These are phyloP conservation scores for Ajuga chamaepitys DNA, from an alignment of 257 asterid genomes.

Conservation along the genomic window DNA sequence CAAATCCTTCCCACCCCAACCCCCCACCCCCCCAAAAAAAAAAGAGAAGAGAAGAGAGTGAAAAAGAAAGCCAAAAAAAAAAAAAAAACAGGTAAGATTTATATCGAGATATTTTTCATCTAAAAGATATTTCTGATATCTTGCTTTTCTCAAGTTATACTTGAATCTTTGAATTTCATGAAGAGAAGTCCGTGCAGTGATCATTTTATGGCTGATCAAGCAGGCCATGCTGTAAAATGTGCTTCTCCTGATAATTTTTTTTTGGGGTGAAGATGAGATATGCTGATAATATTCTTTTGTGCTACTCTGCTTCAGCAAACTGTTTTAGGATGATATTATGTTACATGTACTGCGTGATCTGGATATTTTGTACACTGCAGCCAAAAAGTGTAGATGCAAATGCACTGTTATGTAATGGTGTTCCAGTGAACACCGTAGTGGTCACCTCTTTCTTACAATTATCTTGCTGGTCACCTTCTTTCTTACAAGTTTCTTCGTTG, in stretches of 20 bases:
- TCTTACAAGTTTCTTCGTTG: too few relatives aligned
- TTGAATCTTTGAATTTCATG: conserved; percentile 3
- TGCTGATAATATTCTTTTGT: not conserved
- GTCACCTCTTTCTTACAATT: not conserved
- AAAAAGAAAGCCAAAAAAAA: not conserved
- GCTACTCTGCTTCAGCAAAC: not conserved
- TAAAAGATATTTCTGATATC: not conserved
- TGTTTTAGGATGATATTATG: not conserved
- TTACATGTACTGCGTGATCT: conserved; percentile 3
- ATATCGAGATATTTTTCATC: not conserved
- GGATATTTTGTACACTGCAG: not conserved
- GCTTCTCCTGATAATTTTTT: not conserved
- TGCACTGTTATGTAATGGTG: not conserved
- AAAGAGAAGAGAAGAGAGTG: too few relatives aligned
- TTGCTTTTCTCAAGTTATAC: not conserved
- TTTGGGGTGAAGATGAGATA: not conserved
- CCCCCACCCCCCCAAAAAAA: too few relatives aligned
- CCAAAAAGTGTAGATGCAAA: conserved; percentile 5
- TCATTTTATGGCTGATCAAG: conserved; percentile 1
- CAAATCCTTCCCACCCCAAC: too few relatives aligned
- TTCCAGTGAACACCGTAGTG: not conserved
- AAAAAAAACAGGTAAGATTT: not conserved
- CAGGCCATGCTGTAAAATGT: not conserved
- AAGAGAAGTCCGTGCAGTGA: not conserved
- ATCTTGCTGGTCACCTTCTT: too few relatives aligned